phyloP scores from a whole-genome alignment of 257 asterid species.

The Nicotiana undulata region DNA sequence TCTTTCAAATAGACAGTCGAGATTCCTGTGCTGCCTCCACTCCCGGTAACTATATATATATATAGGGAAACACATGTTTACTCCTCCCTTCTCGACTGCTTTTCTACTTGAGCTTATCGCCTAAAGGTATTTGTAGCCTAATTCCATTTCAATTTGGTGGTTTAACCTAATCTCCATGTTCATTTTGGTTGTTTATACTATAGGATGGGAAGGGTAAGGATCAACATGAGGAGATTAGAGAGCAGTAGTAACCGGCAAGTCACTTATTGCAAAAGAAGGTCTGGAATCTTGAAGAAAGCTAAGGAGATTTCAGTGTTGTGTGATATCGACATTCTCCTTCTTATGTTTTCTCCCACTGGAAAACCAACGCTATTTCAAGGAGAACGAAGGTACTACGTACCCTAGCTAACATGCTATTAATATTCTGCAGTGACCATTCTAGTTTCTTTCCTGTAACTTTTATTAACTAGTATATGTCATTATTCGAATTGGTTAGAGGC shows the following conservation, averaged over 20 bases:
- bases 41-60: background rate
- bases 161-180: background rate
- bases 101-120: background rate
- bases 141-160: too few relatives aligned
- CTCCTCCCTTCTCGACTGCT: background rate
- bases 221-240: conserved; percentile 78
- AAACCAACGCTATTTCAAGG: conserved; percentile 71
- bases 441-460: background rate
- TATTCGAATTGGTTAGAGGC: too few relatives aligned
- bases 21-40: background rate
- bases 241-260: conserved; percentile 66
- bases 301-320: conserved; percentile 76
- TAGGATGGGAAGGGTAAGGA: conserved; percentile 90
- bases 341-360: conserved; percentile 84
- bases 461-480: background rate
- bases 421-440: background rate
- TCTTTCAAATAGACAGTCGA: background rate
- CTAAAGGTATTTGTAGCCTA: too few relatives aligned
- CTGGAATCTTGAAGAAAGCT: conserved; percentile 79
- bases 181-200: conserved; percentile 4
- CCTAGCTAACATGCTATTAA: background rate
- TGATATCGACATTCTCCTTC: conserved; percentile 68
- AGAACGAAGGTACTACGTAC: conserved; percentile 53
- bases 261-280: conserved; percentile 71
- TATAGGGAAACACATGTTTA: background rate